Evolutionary conservation across 2,329 filamentous ascomycete genomes (phyloP), one percentile per base, ranked within the genome.

Genomic region (Metarhizium guizhouense): DNA sequence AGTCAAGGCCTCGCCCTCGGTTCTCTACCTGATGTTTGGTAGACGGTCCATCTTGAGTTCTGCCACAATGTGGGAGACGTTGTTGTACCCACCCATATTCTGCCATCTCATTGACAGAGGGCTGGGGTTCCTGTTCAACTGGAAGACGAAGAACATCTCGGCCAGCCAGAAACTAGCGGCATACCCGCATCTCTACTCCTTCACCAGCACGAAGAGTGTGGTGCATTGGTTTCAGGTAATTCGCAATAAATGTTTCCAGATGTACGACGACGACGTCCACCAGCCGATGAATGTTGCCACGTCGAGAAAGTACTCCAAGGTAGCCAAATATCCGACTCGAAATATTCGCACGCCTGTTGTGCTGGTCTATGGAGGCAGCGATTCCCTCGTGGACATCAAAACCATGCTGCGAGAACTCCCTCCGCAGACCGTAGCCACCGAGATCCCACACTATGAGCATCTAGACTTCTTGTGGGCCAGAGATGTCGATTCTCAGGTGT

Each of bases 161-260:
- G 74, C 83, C 0, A 85, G 87, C 56, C 94, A 99, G 71, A 99
- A 99, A 68, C 82, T 99, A 18, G 94, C 94, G 2, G 91, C 91
- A 1, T 99, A 99, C 68, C 87, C 93, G 10, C 94, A 99, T 73
- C 76, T 99, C 0, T 99, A 96, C 74, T 96, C 92, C 0, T 97
- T 93, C 69, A 96, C 93, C 0, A 95, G 90, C 68, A 96, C 91
- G 56, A 99, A 99, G 73, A 92, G 87, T 20, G 91, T 99, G 8
- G 94, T 99, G 0, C 94, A 99, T 68, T 99, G 94, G 94, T 99
- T 99, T 70, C 94, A 99, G 68, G 96, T 99, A 67, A 99, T 99
- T 64, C 87, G 94, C 61, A 96, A 93, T 65, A 89, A 90, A 64
- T 91, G 85, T 30, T 97, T 99, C 70, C 94, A 99, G 71, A 96